Base-by-base conservation (phyloP, 495 filamentous ascomycete species). In the Podospora tetraspora region DNA sequence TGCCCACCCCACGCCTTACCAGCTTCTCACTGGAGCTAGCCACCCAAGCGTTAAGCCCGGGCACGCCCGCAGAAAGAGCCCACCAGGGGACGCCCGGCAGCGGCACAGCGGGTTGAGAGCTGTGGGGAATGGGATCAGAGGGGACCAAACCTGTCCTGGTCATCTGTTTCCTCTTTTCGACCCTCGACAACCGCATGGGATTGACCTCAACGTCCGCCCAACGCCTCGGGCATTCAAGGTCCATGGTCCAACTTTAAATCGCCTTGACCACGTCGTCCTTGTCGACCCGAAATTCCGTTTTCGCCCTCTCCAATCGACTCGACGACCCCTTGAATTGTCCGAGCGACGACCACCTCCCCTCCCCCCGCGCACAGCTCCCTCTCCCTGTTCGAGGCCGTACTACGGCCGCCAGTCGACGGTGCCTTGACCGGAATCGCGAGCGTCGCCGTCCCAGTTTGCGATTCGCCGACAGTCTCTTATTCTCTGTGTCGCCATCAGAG, bases 31-130 rank as follows among this genome's bases (percentile, higher is more conserved):
- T 27, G 62, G n/a, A 52, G 43, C 43, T 52, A 52, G 43, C 43
- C 43, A 52, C 43, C 43, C n/a, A 52, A 63, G 34, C 30, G 62
- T 63, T 43, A 63, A 63, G 62, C 62, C 62, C 61, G 61, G 29
- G 29, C 61, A 37, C 16, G 61, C 61, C 61, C 61, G 61, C 29
- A 63, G 61, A 22, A 9, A 12, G 24, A 19, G 43, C 19, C 43
- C 43, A 52, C n/a, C 25, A 13, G 29, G 59, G 23, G 27, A 24
- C 59, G 43, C 43, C 43, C 43, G 43, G 43, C 43, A 52, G 19
- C 43, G 43, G 43, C 16, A n/a, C 16, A 52, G 43, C 43, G 43
- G 43, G 43, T 52, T 25, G 8, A 30, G 30, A 32, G 62, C 30
- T 22, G 62, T 57, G 62, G 32, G 43, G 27, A 27, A 27, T 27